A percentile compares a stretch with the other conserved stretches of the same genome.
Evolutionary conservation across 2,329 filamentous ascomycete species (phyloP).

Genomic region (Neoscytalidium dimidiatum): DNA sequence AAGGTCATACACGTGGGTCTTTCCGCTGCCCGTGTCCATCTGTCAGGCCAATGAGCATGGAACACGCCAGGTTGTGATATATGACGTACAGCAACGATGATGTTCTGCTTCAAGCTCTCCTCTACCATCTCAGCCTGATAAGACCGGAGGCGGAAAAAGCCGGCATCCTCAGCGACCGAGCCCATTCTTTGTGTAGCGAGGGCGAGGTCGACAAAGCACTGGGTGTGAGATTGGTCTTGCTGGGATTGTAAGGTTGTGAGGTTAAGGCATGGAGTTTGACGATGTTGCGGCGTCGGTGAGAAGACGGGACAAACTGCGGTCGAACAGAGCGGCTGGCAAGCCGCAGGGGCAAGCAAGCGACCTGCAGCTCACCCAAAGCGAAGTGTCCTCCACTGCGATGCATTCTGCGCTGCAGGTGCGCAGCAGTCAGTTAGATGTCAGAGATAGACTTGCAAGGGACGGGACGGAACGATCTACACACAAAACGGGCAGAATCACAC

Average conservation of each 20-base stretch:
- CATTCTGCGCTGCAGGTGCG: not conserved
- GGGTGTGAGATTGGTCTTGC: not conserved
- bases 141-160: constrained; percentile 38
- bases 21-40: constrained; percentile 53
- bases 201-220: not conserved
- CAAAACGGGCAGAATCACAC: not conserved
- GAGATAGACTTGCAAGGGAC: too few species aligned
- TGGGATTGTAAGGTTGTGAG: too few species aligned
- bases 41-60: constrained; percentile 15
- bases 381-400: not conserved
- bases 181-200: not conserved
- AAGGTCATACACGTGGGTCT: constrained; percentile 45
- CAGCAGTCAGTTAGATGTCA: too few species aligned
- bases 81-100: constrained; percentile 44
- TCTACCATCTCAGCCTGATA: constrained; percentile 55
- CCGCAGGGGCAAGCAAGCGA: not conserved
- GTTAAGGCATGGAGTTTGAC: not conserved
- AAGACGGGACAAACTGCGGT: not conserved
- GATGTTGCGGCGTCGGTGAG: not conserved
- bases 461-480: not conserved
- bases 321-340: not conserved
- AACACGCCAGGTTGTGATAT: not conserved
- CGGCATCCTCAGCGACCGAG: not conserved
- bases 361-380: too few species aligned
- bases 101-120: constrained; percentile 45